Conservation (phyloP, 371 early-diverging fungal species). For the Chytridiales sp. region DNA sequence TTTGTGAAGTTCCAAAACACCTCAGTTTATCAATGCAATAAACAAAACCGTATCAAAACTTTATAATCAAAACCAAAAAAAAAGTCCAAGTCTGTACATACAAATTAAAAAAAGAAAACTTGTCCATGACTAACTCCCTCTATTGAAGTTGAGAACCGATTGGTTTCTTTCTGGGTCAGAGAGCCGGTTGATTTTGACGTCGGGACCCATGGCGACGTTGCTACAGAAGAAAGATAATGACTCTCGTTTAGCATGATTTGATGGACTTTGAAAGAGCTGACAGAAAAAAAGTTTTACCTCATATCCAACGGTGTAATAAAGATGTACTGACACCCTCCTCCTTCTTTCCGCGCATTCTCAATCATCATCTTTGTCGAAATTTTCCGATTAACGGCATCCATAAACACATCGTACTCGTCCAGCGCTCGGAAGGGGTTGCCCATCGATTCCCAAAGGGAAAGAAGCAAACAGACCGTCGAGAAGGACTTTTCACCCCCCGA, state of each 20-base stretch:
- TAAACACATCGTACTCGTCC: conserved; percentile 99
- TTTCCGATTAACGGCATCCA: conserved; percentile 95
- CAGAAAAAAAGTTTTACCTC: conserved; percentile 40
- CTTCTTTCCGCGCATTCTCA: conserved; percentile 65
- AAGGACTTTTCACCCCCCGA: conserved; percentile 99
- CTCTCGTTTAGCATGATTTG: too few species aligned
- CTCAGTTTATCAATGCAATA: too few species aligned
- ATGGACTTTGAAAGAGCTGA: too few species aligned
- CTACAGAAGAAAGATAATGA: too few species aligned
- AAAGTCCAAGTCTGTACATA: too few species aligned
- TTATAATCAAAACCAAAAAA: too few species aligned
- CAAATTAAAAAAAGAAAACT: too few species aligned
- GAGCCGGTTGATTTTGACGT: conserved; percentile 67
- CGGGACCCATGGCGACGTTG: conserved; percentile 52
- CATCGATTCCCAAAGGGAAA: conserved; percentile 97
- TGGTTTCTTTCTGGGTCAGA: conserved; percentile 71
- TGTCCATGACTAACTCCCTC: too few species aligned
- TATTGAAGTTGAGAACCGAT: too few species aligned
- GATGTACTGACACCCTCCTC: conserved; percentile 78
- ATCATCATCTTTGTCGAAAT: conserved; percentile 87
- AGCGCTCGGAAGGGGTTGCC: conserved; percentile 91
- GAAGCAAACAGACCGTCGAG: conserved; percentile 93
- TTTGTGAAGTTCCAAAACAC: too few species aligned
- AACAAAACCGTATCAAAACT: too few species aligned
- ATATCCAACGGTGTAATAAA: conserved; percentile 90